phyloP scores from a whole-genome alignment of 805 yeast genomes.

The Helenozyma baotianmanensis region DNA sequence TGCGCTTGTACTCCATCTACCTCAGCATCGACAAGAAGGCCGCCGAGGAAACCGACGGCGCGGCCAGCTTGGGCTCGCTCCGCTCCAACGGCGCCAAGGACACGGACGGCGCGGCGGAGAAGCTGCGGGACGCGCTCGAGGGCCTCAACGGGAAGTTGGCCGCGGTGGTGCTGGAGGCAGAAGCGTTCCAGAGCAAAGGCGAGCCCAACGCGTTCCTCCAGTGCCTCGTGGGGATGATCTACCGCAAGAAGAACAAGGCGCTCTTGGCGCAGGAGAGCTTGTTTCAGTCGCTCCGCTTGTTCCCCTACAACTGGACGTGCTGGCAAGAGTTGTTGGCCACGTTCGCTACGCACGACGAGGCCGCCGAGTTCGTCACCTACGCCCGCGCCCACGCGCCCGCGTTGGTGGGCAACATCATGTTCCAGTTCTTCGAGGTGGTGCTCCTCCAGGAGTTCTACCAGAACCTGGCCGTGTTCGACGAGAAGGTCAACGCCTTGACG shows the following conservation, averaged over 20 bases:
- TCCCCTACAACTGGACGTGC: constrained; percentile 90
- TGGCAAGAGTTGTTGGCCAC: constrained; percentile 78
- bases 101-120: constrained; percentile 1
- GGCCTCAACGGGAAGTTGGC: constrained; percentile 29
- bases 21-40: constrained; percentile 73
- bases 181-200: constrained; percentile 21
- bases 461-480: constrained; percentile 47
- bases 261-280: constrained; percentile 57
- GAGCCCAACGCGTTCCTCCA: constrained; percentile 52
- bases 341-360: constrained; percentile 58
- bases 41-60: constrained; percentile 69
- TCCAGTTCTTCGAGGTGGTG: constrained; percentile 58
- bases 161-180: constrained; percentile 37
- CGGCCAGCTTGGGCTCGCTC: constrained; percentile 38
- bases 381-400: constrained; percentile 32
- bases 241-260: constrained; percentile 58
- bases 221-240: constrained; percentile 67
- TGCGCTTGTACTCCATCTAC: constrained; percentile 64
- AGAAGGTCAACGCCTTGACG: constrained; percentile 46
- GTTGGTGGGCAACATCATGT: constrained; percentile 30
- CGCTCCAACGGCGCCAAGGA: constrained; percentile 2
- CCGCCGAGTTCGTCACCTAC: constrained; percentile 36
- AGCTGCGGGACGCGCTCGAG: constrained; percentile 11
- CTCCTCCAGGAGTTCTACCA: constrained; percentile 78
- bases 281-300: constrained; percentile 55